Evolutionary conservation across 2,329 filamentous ascomycete species (phyloP), one percentile per base, ranked within the genome.

Genomic region (Claviceps monticola): DNA sequence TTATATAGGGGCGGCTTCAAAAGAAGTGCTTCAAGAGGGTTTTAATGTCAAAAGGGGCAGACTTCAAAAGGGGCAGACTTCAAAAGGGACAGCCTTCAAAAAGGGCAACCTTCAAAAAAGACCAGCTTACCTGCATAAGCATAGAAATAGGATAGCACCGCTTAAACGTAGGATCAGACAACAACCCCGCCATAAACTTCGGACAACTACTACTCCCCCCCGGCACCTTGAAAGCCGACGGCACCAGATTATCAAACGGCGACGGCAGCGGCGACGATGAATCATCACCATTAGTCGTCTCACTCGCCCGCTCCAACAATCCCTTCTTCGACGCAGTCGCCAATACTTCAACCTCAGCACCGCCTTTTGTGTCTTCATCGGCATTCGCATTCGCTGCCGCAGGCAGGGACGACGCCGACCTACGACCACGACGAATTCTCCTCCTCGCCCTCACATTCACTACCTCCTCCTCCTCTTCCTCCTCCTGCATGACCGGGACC

Each of bases 71-170:
- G 41, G 17, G 14, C 17, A 11, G 41, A 11, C 9, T 13, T 11
- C 11, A 42, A 16, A 16, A 39, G n/a, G 38, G 7, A 0, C 17
- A 1, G 38, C 2, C 16, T 41, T 41, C 29, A 11, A 34, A 19
- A 21, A 13, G 41, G 17, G 21, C 17, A 19, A 17, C 17, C 9
- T 13, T 11, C 11, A 42, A 42, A 42, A 41, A 42, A 42, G 14
- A 11, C 2, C 5, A 26, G 8, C 37, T 48, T 70, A 87, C 86
- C 72, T 86, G 80, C 9, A 97, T 73, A 57, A 97, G 78, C 60
- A 95, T 74, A 1, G 90, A 95, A 53, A 96, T 74, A 0, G 91
- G 88, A 58, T 90, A 80, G 69, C 91, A 97, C 49, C 75, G 66
- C 58, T 79, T 76, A 59, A 93, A 88, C 3, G 78, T 81, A 5